Conservation (phyloP, 2,329 filamentous ascomycete species). For the Pyrenophora seminiperda region DNA sequence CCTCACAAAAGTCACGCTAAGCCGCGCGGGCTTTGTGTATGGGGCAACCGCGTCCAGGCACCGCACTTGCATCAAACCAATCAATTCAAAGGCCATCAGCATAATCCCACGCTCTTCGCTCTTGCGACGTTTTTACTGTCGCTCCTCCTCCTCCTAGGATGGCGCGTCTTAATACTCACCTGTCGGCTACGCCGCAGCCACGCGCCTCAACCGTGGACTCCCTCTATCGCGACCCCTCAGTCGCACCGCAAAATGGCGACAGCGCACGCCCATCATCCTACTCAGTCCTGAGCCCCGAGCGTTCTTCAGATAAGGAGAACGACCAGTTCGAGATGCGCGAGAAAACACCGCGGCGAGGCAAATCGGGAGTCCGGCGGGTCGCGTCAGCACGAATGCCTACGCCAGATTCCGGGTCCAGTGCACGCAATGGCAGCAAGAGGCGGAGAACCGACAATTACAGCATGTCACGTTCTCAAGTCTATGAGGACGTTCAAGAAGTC, state of each 20-base stretch:
- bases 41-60: conserved; percentile 18
- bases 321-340: conserved; percentile 34
- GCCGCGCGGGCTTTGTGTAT: conserved; percentile 8
- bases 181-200: conserved; percentile 37
- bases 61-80: conserved; percentile 1
- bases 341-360: conserved; percentile 40
- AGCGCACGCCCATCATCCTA: conserved; percentile 35
- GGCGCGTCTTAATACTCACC: conserved; percentile 46
- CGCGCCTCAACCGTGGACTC: conserved; percentile 42
- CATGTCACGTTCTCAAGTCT: conserved; percentile 11
- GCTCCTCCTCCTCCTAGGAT: conserved; percentile 22
- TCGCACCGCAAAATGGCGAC: conserved; percentile 21
- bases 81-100: conserved; percentile 5
- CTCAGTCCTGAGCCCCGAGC: conserved; percentile 41
- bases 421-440: conserved; percentile 48
- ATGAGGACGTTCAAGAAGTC: conserved; percentile 19
- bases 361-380: conserved; percentile 52
- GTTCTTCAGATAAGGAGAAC: conserved; percentile 56
- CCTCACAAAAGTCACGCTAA: conserved; percentile 26
- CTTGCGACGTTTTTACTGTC: background rate
- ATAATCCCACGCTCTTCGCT: background rate
- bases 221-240: conserved; percentile 47
- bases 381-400: conserved; percentile 44
- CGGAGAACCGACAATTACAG: conserved; percentile 50
- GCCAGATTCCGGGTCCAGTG: conserved; percentile 45